Conservation (phyloP, 495 filamentous ascomycete genomes). For the Hypoxylon crocopeplum region DNA sequence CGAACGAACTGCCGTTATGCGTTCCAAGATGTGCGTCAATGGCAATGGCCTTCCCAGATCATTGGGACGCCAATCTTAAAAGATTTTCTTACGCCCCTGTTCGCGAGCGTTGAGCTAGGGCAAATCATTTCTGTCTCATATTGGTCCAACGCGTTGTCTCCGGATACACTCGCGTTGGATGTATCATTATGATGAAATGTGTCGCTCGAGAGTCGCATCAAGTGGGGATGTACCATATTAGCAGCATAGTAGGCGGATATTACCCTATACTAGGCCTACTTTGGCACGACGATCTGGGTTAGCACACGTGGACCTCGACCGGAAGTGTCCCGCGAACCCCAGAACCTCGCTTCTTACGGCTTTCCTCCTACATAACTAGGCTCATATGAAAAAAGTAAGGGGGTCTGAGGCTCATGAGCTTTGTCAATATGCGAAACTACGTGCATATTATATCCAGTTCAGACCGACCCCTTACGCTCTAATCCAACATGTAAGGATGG, state of each 20-base stretch:
- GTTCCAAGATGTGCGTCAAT: conserved; percentile 20
- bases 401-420: conserved; percentile 2
- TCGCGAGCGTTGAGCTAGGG: not conserved
- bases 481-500: conserved; percentile 7
- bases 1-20: conserved; percentile 19
- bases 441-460: not conserved
- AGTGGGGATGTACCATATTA: conserved; percentile 7
- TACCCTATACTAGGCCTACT: conserved; percentile 31
- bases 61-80: conserved; percentile 32
- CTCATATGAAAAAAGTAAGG: conserved; percentile 10
- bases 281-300: conserved; percentile 31
- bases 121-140: conserved; percentile 8
- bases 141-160: conserved; percentile 8
- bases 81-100: conserved; percentile 13
- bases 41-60: conserved; percentile 23
- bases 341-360: conserved; percentile 29
- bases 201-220: conserved; percentile 19
- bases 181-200: conserved; percentile 27
- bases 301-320: conserved; percentile 35
- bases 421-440: not conserved
- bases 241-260: conserved; percentile 20
- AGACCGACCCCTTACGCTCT: conserved; percentile 5
- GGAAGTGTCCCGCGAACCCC: conserved; percentile 37
- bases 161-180: conserved; percentile 12
- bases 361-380: conserved; percentile 19